These are phyloP conservation scores for Colletotrichum sp. DNA, from an alignment of 2,329 filamentous ascomycete genomes.

Conservation along the genomic window DNA sequence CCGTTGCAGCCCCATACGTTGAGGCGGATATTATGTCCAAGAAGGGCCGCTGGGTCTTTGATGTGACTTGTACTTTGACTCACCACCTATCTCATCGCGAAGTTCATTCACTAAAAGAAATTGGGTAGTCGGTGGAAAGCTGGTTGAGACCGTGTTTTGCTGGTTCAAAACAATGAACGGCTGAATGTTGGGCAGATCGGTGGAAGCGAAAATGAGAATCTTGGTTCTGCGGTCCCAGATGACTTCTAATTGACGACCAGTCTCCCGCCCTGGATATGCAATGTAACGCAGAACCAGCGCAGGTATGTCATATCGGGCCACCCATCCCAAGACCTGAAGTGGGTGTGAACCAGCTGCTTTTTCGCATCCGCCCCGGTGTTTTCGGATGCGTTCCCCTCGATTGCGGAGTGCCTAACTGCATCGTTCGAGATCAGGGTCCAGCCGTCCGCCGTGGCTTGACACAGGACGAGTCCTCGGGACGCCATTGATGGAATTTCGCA, in stretches of 20 bases:
- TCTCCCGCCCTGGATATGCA: not conserved
- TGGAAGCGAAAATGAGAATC: not conserved
- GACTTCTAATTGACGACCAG: not conserved
- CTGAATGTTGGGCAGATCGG: not conserved
- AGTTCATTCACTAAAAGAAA: not conserved
- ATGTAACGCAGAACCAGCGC: not conserved
- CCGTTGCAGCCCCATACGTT: conserved; percentile 2
- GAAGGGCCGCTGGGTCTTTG: not conserved
- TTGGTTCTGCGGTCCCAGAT: not conserved
- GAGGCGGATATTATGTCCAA: not conserved
- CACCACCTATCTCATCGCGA: not conserved
- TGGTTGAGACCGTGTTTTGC: no score
- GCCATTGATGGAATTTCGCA: conserved; percentile 14
- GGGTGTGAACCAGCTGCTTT: not conserved
- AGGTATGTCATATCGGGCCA: not conserved
- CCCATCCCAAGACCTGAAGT: not conserved
- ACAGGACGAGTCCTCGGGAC: not conserved
- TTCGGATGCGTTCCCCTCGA: not conserved
- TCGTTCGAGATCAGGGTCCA: conserved; percentile 3
- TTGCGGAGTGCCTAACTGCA: not conserved
- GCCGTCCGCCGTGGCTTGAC: not conserved
- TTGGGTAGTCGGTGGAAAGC: not conserved
- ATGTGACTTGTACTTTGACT: not conserved
- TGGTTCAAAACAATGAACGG: not conserved
- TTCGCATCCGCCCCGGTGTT: not conserved